phyloP scores from a whole-genome alignment of 495 filamentous ascomycete genomes.

The Extremus antarcticus region DNA sequence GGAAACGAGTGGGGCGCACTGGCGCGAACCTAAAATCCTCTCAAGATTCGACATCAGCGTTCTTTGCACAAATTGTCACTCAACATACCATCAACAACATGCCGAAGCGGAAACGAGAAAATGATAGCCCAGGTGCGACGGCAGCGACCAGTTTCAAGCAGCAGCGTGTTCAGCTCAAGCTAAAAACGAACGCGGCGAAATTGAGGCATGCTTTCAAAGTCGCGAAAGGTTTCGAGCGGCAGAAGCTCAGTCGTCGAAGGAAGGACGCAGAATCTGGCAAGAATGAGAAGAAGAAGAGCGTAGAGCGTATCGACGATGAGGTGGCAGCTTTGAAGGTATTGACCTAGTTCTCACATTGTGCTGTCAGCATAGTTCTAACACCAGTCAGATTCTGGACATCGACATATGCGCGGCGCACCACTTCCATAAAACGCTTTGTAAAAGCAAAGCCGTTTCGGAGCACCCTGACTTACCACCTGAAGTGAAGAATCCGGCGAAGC shows the following conservation, averaged over 20 bases:
- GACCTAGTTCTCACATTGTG: background rate
- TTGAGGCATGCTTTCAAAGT: conserved; percentile 40
- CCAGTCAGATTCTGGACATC: conserved; percentile 46
- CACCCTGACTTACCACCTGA: conserved; percentile 36
- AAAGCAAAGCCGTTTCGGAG: conserved; percentile 56
- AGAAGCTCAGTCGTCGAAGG: conserved; percentile 68
- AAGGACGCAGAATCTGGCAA: conserved; percentile 44
- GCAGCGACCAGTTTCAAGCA: background rate
- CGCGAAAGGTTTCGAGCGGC: conserved; percentile 78
- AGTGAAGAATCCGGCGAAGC: conserved; percentile 25
- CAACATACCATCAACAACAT: conserved; percentile 6
- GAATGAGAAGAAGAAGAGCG: conserved; percentile 27
- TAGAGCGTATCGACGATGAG: conserved; percentile 56
- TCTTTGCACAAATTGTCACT: too few relatives aligned
- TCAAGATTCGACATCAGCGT: background rate
- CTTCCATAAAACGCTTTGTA: conserved; percentile 63
- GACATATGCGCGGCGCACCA: conserved; percentile 53
- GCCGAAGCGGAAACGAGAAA: conserved; percentile 20
- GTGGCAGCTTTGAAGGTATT: conserved; percentile 63
- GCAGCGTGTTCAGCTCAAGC: conserved; percentile 7
- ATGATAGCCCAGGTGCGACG: background rate
- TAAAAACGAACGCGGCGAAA: conserved; percentile 6
- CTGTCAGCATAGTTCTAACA: background rate
- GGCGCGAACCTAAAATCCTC: background rate
- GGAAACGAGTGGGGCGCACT: background rate